Percentiles rank a stretch among this genome's conserved stretches.
These are phyloP conservation scores for Camillea tinctor DNA, from an alignment of 2,329 filamentous ascomycete genomes.

Conservation along the genomic window DNA sequence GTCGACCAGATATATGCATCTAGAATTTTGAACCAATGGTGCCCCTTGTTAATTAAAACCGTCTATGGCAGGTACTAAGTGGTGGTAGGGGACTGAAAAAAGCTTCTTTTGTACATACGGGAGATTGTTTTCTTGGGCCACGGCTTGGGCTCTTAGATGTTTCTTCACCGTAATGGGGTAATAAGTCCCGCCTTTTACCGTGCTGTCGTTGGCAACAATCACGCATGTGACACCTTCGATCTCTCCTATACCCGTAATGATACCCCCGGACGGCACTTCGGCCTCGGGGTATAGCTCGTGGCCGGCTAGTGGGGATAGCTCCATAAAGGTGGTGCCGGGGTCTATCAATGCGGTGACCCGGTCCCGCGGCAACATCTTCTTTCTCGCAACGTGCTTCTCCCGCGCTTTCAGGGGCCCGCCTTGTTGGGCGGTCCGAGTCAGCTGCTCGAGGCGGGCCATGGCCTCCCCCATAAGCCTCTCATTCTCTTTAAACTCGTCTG, in stretches of 20 bases:
- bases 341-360: slow-evolving; percentile 85
- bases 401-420: slow-evolving; percentile 81
- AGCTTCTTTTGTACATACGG: slow-evolving; percentile 46
- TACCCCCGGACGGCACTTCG: slow-evolving; percentile 84
- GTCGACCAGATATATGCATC: slow-evolving; percentile 93
- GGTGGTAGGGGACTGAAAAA: neutral
- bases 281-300: slow-evolving; percentile 83
- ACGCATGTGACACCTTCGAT: slow-evolving; percentile 90
- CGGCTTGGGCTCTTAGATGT: slow-evolving; percentile 86
- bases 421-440: slow-evolving; percentile 69
- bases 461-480: slow-evolving; percentile 72
- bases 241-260: slow-evolving; percentile 88
- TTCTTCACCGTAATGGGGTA: slow-evolving; percentile 98
- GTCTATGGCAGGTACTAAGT: too few species aligned
- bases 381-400: slow-evolving; percentile 81
- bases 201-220: slow-evolving; percentile 94
- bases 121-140: slow-evolving; percentile 81
- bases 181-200: slow-evolving; percentile 95
- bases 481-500: slow-evolving; percentile 80
- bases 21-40: slow-evolving; percentile 26
- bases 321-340: slow-evolving; percentile 84
- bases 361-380: slow-evolving; percentile 94
- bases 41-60: too few species aligned
- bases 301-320: slow-evolving; percentile 89
- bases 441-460: slow-evolving; percentile 63